Conservation (phyloP, 2,329 filamentous ascomycete genomes). For the Rutstroemia sp. region DNA sequence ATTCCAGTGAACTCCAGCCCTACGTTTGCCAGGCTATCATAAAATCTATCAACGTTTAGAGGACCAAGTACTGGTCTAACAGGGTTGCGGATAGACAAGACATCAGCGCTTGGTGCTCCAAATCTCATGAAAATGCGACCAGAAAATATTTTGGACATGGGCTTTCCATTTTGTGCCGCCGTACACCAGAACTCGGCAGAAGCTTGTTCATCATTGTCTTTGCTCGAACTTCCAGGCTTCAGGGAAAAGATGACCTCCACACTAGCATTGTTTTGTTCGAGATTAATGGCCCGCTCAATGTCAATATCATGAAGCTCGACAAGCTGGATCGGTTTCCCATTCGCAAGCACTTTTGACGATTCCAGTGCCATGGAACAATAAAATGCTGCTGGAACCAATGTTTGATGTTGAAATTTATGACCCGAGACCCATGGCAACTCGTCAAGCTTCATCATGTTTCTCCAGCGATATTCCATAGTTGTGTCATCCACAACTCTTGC, state of each 20-base stretch:
- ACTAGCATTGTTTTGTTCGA: conserved; percentile 13
- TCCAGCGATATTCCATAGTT: conserved; percentile 23
- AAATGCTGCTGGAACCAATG: conserved; percentile 27
- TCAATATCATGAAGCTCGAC: conserved; percentile 25
- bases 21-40: conserved; percentile 10
- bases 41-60: conserved; percentile 16
- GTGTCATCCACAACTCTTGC: conserved; percentile 15
- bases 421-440: conserved; percentile 28
- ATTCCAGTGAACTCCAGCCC: conserved; percentile 15
- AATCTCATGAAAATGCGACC: conserved; percentile 3
- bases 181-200: conserved; percentile 5
- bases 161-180: not conserved
- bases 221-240: not conserved
- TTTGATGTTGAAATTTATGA: conserved; percentile 20
- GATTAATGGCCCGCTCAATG: conserved; percentile 14
- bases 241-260: conserved; percentile 15
- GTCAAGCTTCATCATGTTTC: conserved; percentile 21
- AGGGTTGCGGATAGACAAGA: not conserved
- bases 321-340: conserved; percentile 3
- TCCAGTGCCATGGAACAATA: conserved; percentile 29
- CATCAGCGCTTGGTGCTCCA: conserved; percentile 2
- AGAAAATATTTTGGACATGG: conserved; percentile 1
- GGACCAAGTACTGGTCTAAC: not conserved
- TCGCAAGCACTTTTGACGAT: conserved; percentile 14
- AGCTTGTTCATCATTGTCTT: not conserved